phyloP scores from a whole-genome alignment of 768 basidiomycete species.

The Amanita exitialis region DNA sequence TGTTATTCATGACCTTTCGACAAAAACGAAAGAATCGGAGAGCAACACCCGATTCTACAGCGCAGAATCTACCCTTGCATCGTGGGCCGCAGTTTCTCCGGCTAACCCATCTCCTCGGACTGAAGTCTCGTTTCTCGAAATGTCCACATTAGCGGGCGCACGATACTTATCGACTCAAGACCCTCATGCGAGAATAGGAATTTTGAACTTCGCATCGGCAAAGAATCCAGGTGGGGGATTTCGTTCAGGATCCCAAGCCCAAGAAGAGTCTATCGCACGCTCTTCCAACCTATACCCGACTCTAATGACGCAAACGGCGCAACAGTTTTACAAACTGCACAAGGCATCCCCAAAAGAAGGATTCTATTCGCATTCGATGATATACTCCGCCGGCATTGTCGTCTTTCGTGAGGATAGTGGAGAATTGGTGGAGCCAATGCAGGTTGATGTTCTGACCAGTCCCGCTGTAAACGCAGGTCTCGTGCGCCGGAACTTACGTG shows the following conservation, averaged over 20 bases:
- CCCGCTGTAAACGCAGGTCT: conserved; percentile 66
- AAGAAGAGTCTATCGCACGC: conserved; percentile 75
- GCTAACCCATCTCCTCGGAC: conserved; percentile 9
- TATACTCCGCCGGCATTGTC: conserved; percentile 56
- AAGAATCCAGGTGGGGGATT: conserved; percentile 73
- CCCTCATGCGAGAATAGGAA: conserved; percentile 31
- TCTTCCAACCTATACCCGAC: conserved; percentile 61
- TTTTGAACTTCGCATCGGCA: conserved; percentile 73
- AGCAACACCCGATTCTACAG: conserved; percentile 43
- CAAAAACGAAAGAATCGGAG: conserved; percentile 17
- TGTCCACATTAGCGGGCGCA: conserved; percentile 56
- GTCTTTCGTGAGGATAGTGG: conserved; percentile 59
- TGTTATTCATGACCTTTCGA: conserved; percentile 18
- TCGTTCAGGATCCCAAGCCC: conserved; percentile 59
- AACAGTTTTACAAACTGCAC: conserved; percentile 57
- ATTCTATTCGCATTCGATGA: conserved; percentile 72
- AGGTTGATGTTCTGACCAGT: conserved; percentile 58
- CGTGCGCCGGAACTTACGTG: conserved; percentile 19
- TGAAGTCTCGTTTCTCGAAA: conserved; percentile 43
- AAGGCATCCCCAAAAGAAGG: conserved; percentile 34
- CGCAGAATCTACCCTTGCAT: conserved; percentile 34
- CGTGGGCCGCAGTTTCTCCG: conserved; percentile 27
- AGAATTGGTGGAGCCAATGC: conserved; percentile 41
- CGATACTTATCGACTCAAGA: conserved; percentile 23
- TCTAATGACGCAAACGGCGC: conserved; percentile 42